Percentiles rank a stretch among this genome's conserved stretches.
Evolutionary conservation across 768 basidiomycete species (phyloP).

Genomic region (Suillus tomentosus): DNA sequence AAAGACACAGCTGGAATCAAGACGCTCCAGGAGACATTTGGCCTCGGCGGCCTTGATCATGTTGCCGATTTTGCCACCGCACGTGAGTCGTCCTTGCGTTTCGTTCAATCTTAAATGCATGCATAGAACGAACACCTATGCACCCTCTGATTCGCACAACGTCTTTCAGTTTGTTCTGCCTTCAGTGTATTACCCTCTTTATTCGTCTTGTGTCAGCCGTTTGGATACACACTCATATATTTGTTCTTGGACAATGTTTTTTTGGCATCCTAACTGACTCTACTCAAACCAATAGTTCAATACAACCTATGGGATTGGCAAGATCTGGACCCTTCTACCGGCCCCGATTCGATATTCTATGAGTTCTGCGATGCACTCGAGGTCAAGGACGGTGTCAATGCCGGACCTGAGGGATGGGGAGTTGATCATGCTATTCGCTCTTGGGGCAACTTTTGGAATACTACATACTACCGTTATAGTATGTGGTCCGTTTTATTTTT

Average conservation of each 20-base stretch:
- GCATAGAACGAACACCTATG: not conserved
- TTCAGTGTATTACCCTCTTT: not conserved
- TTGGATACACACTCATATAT: not conserved
- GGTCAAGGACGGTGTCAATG: constrained; percentile 40
- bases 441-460: constrained; percentile 62
- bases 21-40: constrained; percentile 57
- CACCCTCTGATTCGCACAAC: not conserved
- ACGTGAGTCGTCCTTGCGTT: constrained; percentile 32
- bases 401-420: constrained; percentile 57
- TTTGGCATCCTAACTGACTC: not conserved
- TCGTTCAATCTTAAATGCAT: not conserved
- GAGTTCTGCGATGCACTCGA: constrained; percentile 43
- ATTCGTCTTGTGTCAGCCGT: not conserved
- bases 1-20: constrained; percentile 48
- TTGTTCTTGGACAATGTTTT: not conserved
- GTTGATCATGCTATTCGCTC: constrained; percentile 58
- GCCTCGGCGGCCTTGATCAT: constrained; percentile 56
- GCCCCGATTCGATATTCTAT: constrained; percentile 39
- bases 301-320: constrained; percentile 67
- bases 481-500: constrained; percentile 21
- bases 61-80: constrained; percentile 69
- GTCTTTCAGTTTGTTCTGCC: not conserved
- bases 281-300: constrained; percentile 25
- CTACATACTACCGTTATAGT: constrained; percentile 48
- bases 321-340: constrained; percentile 49